Evolutionary conservation across 495 filamentous ascomycete species (phyloP).

Genomic region (Echria macrotheca): DNA sequence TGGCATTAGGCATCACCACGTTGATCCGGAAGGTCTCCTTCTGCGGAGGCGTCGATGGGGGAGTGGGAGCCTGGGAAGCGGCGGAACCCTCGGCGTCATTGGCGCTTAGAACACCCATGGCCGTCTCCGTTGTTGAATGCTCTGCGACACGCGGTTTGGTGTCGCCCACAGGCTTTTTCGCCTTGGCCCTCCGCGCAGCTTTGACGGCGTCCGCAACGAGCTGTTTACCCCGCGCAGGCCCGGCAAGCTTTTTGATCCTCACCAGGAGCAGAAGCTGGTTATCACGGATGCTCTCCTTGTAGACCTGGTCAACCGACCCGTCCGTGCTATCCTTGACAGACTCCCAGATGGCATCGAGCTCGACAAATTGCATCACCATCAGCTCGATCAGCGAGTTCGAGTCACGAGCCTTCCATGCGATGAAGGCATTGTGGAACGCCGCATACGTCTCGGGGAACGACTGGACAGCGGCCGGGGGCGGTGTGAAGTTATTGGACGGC

Average conservation of each 20-base stretch:
- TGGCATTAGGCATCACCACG: slow-evolving; percentile 33
- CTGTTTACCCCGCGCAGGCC: slow-evolving; percentile 71
- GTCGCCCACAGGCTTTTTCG: slow-evolving; percentile 66
- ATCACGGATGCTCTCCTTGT: slow-evolving; percentile 85
- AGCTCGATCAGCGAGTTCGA: slow-evolving; percentile 84
- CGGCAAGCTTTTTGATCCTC: slow-evolving; percentile 82
- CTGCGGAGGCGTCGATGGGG: slow-evolving; percentile 34
- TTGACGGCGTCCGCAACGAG: slow-evolving; percentile 79
- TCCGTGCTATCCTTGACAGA: slow-evolving; percentile 87
- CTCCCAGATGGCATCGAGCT: slow-evolving; percentile 93
- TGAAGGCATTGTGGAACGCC: slow-evolving; percentile 84
- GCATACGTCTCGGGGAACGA: slow-evolving; percentile 65
- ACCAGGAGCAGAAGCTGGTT: slow-evolving; percentile 88
- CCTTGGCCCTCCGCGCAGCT: slow-evolving; percentile 65
- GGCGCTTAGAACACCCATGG: slow-evolving; percentile 33
- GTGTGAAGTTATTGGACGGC: slow-evolving; percentile 46
- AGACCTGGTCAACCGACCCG: slow-evolving; percentile 81
- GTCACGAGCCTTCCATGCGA: slow-evolving; percentile 91
- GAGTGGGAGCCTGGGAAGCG: slow-evolving; percentile 38
- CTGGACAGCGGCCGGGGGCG: slow-evolving; percentile 55
- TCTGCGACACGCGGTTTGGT: slow-evolving; percentile 60
- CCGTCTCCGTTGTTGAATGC: slow-evolving; percentile 30
- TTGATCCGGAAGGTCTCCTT: slow-evolving; percentile 34
- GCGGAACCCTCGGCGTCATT: slow-evolving; percentile 26
- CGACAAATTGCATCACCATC: slow-evolving; percentile 93